Base-by-base conservation (phyloP, 306 rosid genomes). In the Begonia peltatifolia region DNA sequence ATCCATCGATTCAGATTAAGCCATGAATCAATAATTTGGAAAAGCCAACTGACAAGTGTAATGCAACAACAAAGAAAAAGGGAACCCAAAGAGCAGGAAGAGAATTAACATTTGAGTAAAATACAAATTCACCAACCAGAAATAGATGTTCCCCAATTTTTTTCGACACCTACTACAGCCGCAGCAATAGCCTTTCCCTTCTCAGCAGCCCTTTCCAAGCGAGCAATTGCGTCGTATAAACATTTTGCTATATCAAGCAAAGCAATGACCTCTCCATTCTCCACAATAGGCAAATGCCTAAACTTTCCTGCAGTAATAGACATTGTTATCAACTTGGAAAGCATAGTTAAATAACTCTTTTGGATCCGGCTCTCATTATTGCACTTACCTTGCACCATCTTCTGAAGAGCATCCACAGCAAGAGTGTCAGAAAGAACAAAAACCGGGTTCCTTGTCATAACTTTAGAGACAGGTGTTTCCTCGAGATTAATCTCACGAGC, bases 401-500 rank as follows among this genome's bases (percentile, higher is more conserved):
- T 92, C 66, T 92, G 99, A 56, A 92, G 99, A 15, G 99, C 99
- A 77, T 92, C 99, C 55, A 84, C 99, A 3, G 99, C 96, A 68
- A 83, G 94, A 63, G 99, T 84, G 66, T 87, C 87, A 12, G 96
- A 81, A 41, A 87, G 93, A 63, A 92, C 99, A 70, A 92, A 92
- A 11, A 75, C 57, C 0, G 96, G 99, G 73, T 92, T 87, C 76
- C 74, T 81, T 1, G 99, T 87, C 99, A 92, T 92, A 64, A 92
- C 89, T 71, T 75, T 87, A 57, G 99, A 92, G 60, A 78, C 92
- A 23, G 74, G 77, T 42, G 99, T 92, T 10, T 86, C 84, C 69
- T 87, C 84, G 23, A 83, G 76, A 82, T 68, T 79, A 49, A 87
- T 15, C 68, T 82, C 96, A 15, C 59, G 54, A 20, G 94, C 87